Base-by-base conservation (phyloP, 495 filamentous ascomycete species). In the Lasiosphaeria hispida region DNA sequence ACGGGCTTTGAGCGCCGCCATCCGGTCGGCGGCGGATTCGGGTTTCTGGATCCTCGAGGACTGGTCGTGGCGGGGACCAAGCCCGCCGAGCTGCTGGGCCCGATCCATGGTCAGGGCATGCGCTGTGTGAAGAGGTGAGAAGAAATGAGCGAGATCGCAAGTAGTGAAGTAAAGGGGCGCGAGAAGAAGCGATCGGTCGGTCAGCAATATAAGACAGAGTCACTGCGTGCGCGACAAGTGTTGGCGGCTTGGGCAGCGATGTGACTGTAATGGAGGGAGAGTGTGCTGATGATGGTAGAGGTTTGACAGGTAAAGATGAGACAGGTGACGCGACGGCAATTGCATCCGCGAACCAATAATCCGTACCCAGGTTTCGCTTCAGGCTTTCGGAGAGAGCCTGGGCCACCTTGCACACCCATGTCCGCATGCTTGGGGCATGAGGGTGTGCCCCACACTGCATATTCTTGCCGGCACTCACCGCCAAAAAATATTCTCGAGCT, bases 1-100 rank as follows among this genome's bases (percentile, higher is more conserved):
- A 68, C 89, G 81, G 4, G 91, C 91, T 70, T 88, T 96, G 76
- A 96, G 76, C n/a, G 85, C 83, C 1, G 83, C 85, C 48, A 89
- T 71, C 10, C 65, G 64, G 56, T 75, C 72, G 63, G 85, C 79
- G 73, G 76, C 72, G 57, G 79, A 75, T 63, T 83, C 69, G 34
- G 80, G 66, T 55, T 82, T 83, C 44, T 77, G 75, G 36, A 83
- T 67, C 47, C 78, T 75, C 41, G 77, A 80, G 7, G 70, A 58
- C 42, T 71, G 48, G 63, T 83, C 80, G 64, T 80, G 78, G 50
- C 77, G 77, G 19, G 80, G 80, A 42, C 72, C 77, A n/a, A 83
- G 72, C 53, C 78, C 77, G 30, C 75, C 73, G 11, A 67, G 69
- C 37, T 66, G 70, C 19, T 70, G 71, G 56, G 68, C 63, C 6